Conservation (phyloP, 768 basidiomycete species). For the Mycena rebaudengoi region DNA sequence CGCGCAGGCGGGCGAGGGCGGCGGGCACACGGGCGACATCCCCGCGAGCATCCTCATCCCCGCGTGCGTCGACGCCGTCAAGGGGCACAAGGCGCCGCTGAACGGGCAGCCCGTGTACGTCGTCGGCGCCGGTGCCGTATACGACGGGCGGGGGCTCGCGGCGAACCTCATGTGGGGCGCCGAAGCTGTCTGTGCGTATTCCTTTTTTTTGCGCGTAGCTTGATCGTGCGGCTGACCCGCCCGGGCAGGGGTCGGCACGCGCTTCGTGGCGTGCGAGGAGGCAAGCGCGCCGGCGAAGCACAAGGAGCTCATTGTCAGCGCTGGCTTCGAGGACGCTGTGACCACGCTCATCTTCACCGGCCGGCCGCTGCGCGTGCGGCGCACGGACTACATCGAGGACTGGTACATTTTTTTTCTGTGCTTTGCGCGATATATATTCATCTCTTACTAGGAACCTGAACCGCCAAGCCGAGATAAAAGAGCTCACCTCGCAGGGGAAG, state of each 20-base stretch:
- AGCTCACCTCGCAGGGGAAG: slow-evolving; percentile 84
- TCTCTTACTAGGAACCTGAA: slow-evolving; percentile 69
- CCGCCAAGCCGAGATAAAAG: slow-evolving; percentile 81
- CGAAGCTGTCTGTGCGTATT: slow-evolving; percentile 74
- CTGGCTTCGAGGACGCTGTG: slow-evolving; percentile 80
- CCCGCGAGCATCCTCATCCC: slow-evolving; percentile 90
- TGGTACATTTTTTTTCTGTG: slow-evolving; percentile 58
- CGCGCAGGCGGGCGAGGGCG: slow-evolving; percentile 93
- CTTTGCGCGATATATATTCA: neutral
- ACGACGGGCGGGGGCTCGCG: slow-evolving; percentile 87
- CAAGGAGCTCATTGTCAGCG: slow-evolving; percentile 78
- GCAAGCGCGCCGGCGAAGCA: slow-evolving; percentile 86
- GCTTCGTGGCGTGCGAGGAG: slow-evolving; percentile 86
- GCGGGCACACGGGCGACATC: slow-evolving; percentile 88
- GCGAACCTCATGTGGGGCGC: slow-evolving; percentile 93
- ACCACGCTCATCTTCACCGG: slow-evolving; percentile 93
- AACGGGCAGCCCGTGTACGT: slow-evolving; percentile 89
- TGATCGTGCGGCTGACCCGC: too few species aligned
- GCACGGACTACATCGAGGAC: slow-evolving; percentile 85
- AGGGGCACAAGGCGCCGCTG: slow-evolving; percentile 79
- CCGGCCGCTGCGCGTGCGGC: slow-evolving; percentile 85
- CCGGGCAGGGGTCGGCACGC: slow-evolving; percentile 83
- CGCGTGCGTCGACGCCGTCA: slow-evolving; percentile 86
- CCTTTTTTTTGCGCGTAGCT: slow-evolving; percentile 1
- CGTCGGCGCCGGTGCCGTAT: slow-evolving; percentile 93